Evolutionary conservation across 495 filamentous ascomycete species (phyloP).

Genomic region (Trichoderma orchidacearum): DNA sequence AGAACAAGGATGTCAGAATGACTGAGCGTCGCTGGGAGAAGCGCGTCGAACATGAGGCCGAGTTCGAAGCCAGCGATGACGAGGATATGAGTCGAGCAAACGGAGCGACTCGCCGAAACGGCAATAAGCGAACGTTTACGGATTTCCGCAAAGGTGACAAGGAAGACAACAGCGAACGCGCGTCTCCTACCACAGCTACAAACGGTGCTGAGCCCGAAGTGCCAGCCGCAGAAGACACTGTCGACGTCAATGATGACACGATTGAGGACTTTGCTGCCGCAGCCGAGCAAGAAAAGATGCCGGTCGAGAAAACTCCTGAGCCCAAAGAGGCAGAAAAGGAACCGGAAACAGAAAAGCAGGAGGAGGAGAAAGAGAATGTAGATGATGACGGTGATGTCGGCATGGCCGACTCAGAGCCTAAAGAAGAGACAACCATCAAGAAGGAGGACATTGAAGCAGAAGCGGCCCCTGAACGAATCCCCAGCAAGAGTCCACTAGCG

Average conservation of each 20-base stretch:
- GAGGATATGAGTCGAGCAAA: slow-evolving; percentile 68
- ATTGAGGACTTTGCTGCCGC: slow-evolving; percentile 17
- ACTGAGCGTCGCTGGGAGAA: slow-evolving; percentile 79
- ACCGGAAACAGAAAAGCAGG: slow-evolving; percentile 2
- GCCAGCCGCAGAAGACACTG: slow-evolving; percentile 31
- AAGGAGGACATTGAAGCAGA: slow-evolving; percentile 15
- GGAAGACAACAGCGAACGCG: slow-evolving; percentile 35
- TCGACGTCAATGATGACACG: slow-evolving; percentile 31
- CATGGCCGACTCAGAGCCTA: slow-evolving; percentile 14
- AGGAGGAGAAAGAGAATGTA: neutral
- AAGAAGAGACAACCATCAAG: slow-evolving; percentile 14
- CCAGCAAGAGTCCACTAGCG: neutral
- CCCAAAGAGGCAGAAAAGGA: slow-evolving; percentile 55
- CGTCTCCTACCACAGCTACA: slow-evolving; percentile 32
- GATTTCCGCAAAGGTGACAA: slow-evolving; percentile 62
- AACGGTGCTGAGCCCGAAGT: slow-evolving; percentile 38
- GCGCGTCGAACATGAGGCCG: slow-evolving; percentile 56
- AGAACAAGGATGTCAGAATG: slow-evolving; percentile 71
- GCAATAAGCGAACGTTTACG: slow-evolving; percentile 43
- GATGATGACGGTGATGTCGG: slow-evolving; percentile 23
- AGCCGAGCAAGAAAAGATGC: slow-evolving; percentile 24
- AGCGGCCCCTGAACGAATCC: neutral
- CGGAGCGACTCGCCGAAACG: slow-evolving; percentile 54
- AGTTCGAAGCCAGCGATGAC: slow-evolving; percentile 77
- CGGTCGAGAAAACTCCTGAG: slow-evolving; percentile 32